Conservation (phyloP, 805 yeast genomes). For the Starmerella floricola region DNA sequence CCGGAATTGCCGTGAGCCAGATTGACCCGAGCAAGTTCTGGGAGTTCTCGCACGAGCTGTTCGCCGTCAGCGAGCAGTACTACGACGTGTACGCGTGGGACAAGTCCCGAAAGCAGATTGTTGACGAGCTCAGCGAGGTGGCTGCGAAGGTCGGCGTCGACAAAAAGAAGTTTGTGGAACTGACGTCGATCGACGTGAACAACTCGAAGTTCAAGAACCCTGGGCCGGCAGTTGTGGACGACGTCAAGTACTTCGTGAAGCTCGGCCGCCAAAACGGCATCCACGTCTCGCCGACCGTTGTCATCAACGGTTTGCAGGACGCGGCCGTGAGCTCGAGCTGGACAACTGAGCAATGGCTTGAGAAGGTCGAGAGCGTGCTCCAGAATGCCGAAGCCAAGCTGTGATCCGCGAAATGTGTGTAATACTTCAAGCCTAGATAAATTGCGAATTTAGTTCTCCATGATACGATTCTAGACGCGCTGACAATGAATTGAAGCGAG, state of each 20-base stretch:
- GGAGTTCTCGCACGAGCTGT: constrained; percentile 44
- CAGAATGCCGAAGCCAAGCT: constrained; percentile 4
- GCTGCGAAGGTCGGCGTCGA: constrained; percentile 36
- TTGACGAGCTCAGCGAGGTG: constrained; percentile 41
- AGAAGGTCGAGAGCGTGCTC: constrained; percentile 9
- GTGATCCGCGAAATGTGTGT: neutral
- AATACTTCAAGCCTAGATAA: too few relatives aligned
- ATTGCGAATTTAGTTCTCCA: too few relatives aligned
- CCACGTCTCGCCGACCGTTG: constrained; percentile 76
- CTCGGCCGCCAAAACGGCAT: constrained; percentile 65
- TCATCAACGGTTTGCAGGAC: constrained; percentile 54
- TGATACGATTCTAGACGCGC: too few relatives aligned
- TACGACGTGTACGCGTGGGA: constrained; percentile 51
- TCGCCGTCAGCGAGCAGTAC: constrained; percentile 41
- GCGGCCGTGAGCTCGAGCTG: constrained; percentile 52
- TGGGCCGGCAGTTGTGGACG: constrained; percentile 49
- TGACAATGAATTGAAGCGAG: too few relatives aligned
- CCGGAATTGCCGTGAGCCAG: constrained; percentile 53
- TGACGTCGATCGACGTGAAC: constrained; percentile 27
- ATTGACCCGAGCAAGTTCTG: constrained; percentile 44
- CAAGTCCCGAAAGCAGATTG: constrained; percentile 44
- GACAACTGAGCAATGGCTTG: constrained; percentile 35
- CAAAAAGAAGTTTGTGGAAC: constrained; percentile 29
- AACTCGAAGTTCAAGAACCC: constrained; percentile 34
- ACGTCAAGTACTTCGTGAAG: constrained; percentile 61